Conservation (phyloP, 495 filamentous ascomycete genomes). For the Penicillium macrosclerotiorum region DNA sequence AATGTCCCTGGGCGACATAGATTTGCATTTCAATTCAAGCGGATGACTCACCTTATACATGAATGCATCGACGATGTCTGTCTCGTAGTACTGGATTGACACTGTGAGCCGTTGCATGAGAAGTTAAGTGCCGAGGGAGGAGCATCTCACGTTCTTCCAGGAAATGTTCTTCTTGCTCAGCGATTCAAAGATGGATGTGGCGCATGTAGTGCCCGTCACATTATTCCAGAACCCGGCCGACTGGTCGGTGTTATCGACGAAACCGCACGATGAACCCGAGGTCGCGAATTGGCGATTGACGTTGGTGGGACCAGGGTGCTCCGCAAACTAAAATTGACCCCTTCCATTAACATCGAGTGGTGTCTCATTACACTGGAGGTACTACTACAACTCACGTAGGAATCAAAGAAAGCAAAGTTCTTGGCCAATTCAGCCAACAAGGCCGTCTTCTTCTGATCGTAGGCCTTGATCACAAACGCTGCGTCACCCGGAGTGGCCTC, state of each 20-base stretch:
- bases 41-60: conserved; percentile 33
- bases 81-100: conserved; percentile 37
- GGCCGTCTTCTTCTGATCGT: conserved; percentile 35
- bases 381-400: conserved; percentile 34
- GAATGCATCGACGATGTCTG: conserved; percentile 38
- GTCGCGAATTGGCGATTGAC: conserved; percentile 42
- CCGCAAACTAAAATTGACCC: conserved; percentile 26
- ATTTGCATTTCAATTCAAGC: background rate
- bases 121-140: background rate
- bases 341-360: background rate
- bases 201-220: conserved; percentile 37
- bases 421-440: conserved; percentile 34
- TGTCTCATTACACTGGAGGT: too few species aligned
- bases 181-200: conserved; percentile 34
- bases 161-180: conserved; percentile 32
- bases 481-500: conserved; percentile 36
- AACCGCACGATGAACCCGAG: conserved; percentile 33
- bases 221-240: conserved; percentile 34
- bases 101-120: background rate
- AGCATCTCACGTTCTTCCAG: conserved; percentile 34
- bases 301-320: conserved; percentile 42
- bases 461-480: conserved; percentile 41
- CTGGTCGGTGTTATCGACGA: conserved; percentile 32
- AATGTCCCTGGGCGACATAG: too few species aligned
- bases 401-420: conserved; percentile 44